Evolutionary conservation across 2,329 filamentous ascomycete genomes (phyloP).

Genomic region (Grosmannia huntii): DNA sequence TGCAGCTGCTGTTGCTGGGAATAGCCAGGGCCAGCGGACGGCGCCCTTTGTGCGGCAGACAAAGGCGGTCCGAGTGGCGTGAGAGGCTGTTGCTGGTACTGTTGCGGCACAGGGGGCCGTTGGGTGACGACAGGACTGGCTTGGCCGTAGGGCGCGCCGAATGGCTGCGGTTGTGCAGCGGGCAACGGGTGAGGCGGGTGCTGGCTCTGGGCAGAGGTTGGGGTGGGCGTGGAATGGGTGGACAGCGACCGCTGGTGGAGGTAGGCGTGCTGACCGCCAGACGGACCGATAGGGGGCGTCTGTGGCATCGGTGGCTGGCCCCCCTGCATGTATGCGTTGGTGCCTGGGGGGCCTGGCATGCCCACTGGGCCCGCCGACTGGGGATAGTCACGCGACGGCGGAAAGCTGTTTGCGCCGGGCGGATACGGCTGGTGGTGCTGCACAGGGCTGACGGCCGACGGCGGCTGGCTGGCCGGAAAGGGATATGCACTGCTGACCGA

Average conservation of each 20-base stretch:
- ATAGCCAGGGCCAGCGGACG: conserved; percentile 11
- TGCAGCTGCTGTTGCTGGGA: not conserved
- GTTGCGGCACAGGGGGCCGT: conserved; percentile 14
- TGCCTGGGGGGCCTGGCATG: conserved; percentile 9
- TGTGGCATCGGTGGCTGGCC: conserved; percentile 27
- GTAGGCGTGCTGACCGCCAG: conserved; percentile 23
- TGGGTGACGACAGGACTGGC: conserved; percentile 37
- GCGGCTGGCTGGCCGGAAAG: conserved; percentile 32
- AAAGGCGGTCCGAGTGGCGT: conserved; percentile 40
- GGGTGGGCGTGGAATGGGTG: conserved; percentile 44
- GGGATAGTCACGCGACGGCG: conserved; percentile 30
- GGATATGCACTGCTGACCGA: conserved; percentile 20
- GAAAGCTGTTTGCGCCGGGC: conserved; percentile 22
- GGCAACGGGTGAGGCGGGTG: conserved; percentile 16
- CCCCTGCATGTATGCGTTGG: conserved; percentile 27
- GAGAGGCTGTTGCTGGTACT: conserved; percentile 23
- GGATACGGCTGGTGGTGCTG: conserved; percentile 36
- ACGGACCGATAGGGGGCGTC: conserved; percentile 34
- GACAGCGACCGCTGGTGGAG: conserved; percentile 41
- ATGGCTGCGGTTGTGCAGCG: conserved; percentile 19
- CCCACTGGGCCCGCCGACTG: conserved; percentile 14
- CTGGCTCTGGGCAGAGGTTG: conserved; percentile 49
- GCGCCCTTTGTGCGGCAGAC: conserved; percentile 20
- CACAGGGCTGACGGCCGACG: conserved; percentile 32
- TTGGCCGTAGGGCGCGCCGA: conserved; percentile 35